Conservation (phyloP, 139 green algal genomes). For the Monoraphidium neglectum region DNA sequence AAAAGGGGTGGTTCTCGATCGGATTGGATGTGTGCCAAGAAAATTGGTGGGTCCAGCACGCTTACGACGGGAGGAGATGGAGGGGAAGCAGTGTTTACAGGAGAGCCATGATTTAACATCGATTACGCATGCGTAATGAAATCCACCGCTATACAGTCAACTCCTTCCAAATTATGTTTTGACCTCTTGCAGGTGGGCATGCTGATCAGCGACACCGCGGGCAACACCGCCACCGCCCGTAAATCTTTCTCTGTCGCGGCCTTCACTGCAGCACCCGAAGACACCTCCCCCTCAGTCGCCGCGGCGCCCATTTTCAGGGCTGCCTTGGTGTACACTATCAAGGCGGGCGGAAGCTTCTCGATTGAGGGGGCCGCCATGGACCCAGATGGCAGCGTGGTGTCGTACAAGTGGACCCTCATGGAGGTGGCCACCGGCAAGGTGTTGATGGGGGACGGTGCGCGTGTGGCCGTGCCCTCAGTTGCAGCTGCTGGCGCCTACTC, state of each 20-base stretch:
- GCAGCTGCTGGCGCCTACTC: neutral
- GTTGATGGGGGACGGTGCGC: neutral
- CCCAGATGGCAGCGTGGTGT: slow-evolving; percentile 16
- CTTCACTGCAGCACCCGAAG: neutral
- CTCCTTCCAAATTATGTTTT: no score
- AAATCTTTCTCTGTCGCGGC: slow-evolving; percentile 16
- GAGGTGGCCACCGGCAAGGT: slow-evolving; percentile 12
- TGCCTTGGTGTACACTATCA: neutral
- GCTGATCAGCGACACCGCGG: neutral
- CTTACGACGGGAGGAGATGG: no score
- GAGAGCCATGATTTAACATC: no score
- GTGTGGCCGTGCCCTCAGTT: neutral
- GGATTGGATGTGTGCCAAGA: no score
- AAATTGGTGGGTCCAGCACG: no score
- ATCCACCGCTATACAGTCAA: no score
- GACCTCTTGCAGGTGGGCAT: no score
- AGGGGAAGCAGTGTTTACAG: no score
- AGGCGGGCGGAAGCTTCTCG: neutral
- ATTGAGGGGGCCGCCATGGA: slow-evolving; percentile 20
- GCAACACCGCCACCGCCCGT: slow-evolving; percentile 16
- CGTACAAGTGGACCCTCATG: slow-evolving; percentile 14
- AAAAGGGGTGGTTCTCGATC: no score
- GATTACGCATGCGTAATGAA: no score
- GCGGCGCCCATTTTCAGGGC: slow-evolving; percentile 2
- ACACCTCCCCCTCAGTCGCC: neutral